Evolutionary conservation across 805 yeast species (phyloP).

Genomic region (Clavispora asparagi): DNA sequence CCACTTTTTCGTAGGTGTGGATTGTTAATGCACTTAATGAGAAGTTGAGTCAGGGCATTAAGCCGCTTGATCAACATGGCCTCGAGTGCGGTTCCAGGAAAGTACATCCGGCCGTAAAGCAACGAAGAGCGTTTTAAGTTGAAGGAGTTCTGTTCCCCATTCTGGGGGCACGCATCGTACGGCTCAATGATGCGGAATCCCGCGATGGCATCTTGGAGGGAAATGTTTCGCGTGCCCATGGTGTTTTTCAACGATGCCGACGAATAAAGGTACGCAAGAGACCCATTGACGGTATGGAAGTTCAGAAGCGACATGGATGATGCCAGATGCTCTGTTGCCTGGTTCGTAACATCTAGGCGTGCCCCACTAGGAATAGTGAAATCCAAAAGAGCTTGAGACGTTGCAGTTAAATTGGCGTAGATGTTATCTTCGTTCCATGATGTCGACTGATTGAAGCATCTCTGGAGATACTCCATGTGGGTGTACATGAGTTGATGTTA

Average conservation of each 20-base stretch:
- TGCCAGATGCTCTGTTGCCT: conserved; percentile 63
- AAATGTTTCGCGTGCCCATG: conserved; percentile 45
- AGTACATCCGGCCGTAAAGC: conserved; percentile 79
- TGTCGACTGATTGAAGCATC: conserved; percentile 63
- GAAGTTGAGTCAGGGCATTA: conserved; percentile 54
- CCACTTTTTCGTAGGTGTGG: conserved; percentile 49
- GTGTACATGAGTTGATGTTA: conserved; percentile 48
- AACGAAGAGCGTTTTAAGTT: conserved; percentile 29
- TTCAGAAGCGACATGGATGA: conserved; percentile 69
- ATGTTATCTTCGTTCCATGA: conserved; percentile 78
- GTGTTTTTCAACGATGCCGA: conserved; percentile 52
- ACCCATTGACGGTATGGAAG: conserved; percentile 64
- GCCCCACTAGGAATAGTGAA: conserved; percentile 69
- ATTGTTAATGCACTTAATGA: conserved; percentile 72
- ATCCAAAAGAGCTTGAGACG: conserved; percentile 64
- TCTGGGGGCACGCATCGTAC: conserved; percentile 6
- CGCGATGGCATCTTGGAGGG: conserved; percentile 62
- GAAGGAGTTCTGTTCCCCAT: neutral
- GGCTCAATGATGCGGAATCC: conserved; percentile 63
- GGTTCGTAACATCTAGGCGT: conserved; percentile 62
- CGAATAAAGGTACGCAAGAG: conserved; percentile 75
- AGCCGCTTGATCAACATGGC: conserved; percentile 75
- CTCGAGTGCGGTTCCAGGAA: conserved; percentile 82
- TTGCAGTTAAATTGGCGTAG: conserved; percentile 69
- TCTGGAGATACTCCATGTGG: conserved; percentile 83